phyloP scores from a whole-genome alignment of 805 yeast genomes.

The Yarrowia yakushimensis region DNA sequence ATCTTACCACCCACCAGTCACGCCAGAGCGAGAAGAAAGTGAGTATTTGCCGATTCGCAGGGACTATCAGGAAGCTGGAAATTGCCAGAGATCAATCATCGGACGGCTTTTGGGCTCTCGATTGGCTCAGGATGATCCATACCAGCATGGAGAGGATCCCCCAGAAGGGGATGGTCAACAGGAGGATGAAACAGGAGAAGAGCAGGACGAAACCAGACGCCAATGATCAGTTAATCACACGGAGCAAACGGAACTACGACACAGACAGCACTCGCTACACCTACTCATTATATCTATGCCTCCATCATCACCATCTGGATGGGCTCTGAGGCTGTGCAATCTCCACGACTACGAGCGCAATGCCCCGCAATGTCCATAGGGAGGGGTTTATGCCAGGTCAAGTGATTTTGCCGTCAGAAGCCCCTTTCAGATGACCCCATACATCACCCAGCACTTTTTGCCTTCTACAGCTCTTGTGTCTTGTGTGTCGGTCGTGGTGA shows the following conservation, averaged over 20 bases:
- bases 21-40: slow-evolving; percentile 23
- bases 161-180: background rate
- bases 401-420: no score
- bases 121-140: background rate
- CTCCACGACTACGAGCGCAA: background rate
- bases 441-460: background rate
- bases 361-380: background rate
- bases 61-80: background rate
- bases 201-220: background rate
- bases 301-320: background rate
- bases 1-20: slow-evolving; percentile 21
- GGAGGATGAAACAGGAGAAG: background rate
- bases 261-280: background rate
- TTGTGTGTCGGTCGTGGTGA: background rate
- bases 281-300: background rate
- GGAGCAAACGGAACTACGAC: background rate
- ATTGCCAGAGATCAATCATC: slow-evolving; percentile 2
- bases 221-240: background rate
- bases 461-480: background rate
- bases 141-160: background rate
- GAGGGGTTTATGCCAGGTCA: background rate
- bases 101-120: background rate
- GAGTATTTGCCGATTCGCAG: background rate
- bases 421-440: background rate
- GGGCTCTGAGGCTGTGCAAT: background rate